phyloP scores from a whole-genome alignment of 2,329 filamentous ascomycete genomes.

The Phialophora macrospora region DNA sequence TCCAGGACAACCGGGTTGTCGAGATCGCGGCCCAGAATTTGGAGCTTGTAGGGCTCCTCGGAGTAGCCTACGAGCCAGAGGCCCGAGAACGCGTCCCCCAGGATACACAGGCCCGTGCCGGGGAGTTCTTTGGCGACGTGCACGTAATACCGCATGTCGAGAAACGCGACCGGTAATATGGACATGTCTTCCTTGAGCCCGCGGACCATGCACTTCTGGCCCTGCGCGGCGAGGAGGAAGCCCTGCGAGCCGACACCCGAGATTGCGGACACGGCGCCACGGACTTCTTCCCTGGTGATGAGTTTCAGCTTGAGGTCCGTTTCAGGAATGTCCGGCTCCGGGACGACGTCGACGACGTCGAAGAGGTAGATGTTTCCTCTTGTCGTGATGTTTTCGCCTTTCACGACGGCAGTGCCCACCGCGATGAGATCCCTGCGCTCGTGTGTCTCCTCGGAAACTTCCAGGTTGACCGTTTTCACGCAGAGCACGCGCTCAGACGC shows the following conservation, averaged over 20 bases:
- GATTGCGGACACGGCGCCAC: constrained; percentile 86
- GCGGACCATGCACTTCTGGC: constrained; percentile 95
- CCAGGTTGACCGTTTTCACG: constrained; percentile 80
- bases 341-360: constrained; percentile 88
- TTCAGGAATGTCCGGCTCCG: constrained; percentile 81
- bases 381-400: constrained; percentile 87
- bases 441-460: constrained; percentile 88
- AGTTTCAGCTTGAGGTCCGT: constrained; percentile 85
- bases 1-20: constrained; percentile 77
- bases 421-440: constrained; percentile 81
- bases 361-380: constrained; percentile 87
- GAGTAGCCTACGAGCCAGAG: constrained; percentile 96
- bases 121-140: constrained; percentile 81
- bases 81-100: constrained; percentile 90
- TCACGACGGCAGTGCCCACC: constrained; percentile 82
- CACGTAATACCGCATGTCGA: constrained; percentile 96
- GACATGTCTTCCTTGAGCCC: constrained; percentile 95
- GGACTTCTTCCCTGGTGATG: constrained; percentile 86
- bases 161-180: constrained; percentile 89
- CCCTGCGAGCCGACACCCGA: constrained; percentile 85
- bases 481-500: constrained; percentile 77
- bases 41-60: constrained; percentile 95
- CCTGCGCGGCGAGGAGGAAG: constrained; percentile 86
- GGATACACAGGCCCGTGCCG: constrained; percentile 80
- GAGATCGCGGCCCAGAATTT: constrained; percentile 85